These are phyloP conservation scores for Gleditsia sinensis DNA, from an alignment of 306 rosid genomes.

Conservation along the genomic window DNA sequence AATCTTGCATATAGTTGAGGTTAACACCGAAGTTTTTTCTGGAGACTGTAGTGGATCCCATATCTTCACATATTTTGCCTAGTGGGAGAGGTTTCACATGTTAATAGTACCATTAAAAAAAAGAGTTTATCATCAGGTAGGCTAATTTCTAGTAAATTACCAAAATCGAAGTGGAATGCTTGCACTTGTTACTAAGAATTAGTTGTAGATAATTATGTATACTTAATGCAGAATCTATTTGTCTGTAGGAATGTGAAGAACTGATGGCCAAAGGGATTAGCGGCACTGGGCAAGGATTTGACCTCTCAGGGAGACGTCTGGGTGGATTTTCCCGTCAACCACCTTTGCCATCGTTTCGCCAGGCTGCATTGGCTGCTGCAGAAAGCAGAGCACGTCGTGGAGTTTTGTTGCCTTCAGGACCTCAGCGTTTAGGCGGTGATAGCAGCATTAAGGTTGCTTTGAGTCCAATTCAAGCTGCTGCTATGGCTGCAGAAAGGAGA, in stretches of 20 bases:
- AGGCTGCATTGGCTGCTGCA: constrained; percentile 56
- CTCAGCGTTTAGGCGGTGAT: constrained; percentile 62
- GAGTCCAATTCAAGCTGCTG: constrained; percentile 71
- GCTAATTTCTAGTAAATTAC: neutral
- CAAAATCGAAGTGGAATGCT: neutral
- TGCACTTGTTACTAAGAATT: neutral
- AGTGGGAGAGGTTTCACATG: neutral
- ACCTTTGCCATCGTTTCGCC: constrained; percentile 44
- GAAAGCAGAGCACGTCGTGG: constrained; percentile 55
- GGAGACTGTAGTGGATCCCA: constrained; percentile 12
- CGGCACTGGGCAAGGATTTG: constrained; percentile 57
- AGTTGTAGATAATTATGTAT: constrained; percentile 12
- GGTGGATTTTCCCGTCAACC: constrained; percentile 56
- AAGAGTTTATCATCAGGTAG: constrained; percentile 5
- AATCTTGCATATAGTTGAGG: neutral
- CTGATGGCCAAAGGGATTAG: constrained; percentile 56
- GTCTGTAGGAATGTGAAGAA: constrained; percentile 61
- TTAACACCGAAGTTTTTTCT: constrained; percentile 3
- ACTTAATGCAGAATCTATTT: constrained; percentile 10
- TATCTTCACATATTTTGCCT: neutral
- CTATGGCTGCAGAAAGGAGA: constrained; percentile 73
- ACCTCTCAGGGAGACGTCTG: constrained; percentile 52
- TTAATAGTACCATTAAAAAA: neutral
- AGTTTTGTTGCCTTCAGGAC: constrained; percentile 54
- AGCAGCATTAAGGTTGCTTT: constrained; percentile 48